Evolutionary conservation across 2,329 filamentous ascomycete genomes (phyloP), one percentile per base, ranked within the genome.

Genomic region (Phialophora tarda): DNA sequence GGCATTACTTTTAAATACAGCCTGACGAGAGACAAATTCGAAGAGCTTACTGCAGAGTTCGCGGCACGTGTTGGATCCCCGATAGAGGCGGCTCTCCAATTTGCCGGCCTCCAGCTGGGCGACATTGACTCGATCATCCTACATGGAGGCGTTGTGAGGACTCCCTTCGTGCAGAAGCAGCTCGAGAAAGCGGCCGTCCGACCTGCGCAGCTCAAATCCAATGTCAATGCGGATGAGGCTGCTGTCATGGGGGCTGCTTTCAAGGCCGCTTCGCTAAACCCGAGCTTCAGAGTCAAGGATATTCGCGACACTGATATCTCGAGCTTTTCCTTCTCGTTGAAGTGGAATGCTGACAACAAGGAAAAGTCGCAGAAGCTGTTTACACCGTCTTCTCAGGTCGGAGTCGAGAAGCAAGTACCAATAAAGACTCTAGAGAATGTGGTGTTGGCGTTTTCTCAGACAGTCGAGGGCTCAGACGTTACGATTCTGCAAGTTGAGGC

Each of bases 221-320:
- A 96, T 74, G 95, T 99, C 76, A 99, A 99, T 81, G 91, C 94
- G 11, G 95, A 99, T 74, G 95, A 99, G 80, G 91, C 95, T 26
- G 95, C 95, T 59, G 95, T 96, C 10, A 96, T 98, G 78, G 95
- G 95, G 73, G 94, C 95, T 63, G 93, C 91, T 30, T 98, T 99
- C 84, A 92, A 93, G 76, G 95, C 92, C 59, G 95, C 95, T 60
- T 88, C 92, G 73, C 85, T 99, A 65, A 97, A 92, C 80, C 93
- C 94, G 48, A 94, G 91, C 77, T 99, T 99, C 88, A 90, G 93
- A 68, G 95, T 99, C 76, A 99, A 98, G 84, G 95, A 98, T 76
- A 99, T 99, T 71, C 86, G 91, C 66, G 87, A 91, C 59, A 85
- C 83, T n/a, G 95, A 99, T 73, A 87, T 86, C 24, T 86, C 91